Percentiles rank a stretch among this genome's conserved stretches.
phyloP scores from a whole-genome alignment of 2,329 filamentous ascomycete species.

The Gyromitra esculenta region DNA sequence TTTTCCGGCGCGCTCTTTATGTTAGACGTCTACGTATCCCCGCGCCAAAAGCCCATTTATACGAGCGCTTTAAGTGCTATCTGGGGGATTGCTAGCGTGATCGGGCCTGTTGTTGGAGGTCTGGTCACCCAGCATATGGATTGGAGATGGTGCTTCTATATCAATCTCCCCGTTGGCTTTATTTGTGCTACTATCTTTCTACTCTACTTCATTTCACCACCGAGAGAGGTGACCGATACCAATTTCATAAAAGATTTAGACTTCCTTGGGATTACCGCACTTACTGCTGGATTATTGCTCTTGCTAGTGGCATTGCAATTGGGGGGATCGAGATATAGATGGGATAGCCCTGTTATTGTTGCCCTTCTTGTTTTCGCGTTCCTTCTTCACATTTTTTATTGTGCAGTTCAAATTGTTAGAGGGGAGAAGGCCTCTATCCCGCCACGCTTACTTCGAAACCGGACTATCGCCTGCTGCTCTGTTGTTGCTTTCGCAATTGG shows the following conservation, averaged over 20 bases:
- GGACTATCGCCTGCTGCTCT: slow-evolving; percentile 65
- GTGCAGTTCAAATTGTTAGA: slow-evolving; percentile 67
- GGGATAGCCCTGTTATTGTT: slow-evolving; percentile 67
- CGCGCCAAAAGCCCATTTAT: slow-evolving; percentile 66
- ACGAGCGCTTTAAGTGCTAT: slow-evolving; percentile 68
- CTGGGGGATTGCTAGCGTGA: slow-evolving; percentile 65
- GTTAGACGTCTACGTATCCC: slow-evolving; percentile 69
- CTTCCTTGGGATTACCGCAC: slow-evolving; percentile 63
- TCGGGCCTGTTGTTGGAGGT: slow-evolving; percentile 60
- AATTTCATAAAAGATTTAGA: slow-evolving; percentile 54
- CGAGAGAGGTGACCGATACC: slow-evolving; percentile 45
- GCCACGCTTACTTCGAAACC: slow-evolving; percentile 66
- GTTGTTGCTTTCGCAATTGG: slow-evolving; percentile 64
- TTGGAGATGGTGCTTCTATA: slow-evolving; percentile 63
- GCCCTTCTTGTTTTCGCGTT: slow-evolving; percentile 66
- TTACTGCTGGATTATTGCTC: slow-evolving; percentile 69
- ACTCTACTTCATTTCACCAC: slow-evolving; percentile 56
- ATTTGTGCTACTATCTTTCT: slow-evolving; percentile 57
- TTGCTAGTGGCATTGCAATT: slow-evolving; percentile 72
- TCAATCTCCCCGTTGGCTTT: slow-evolving; percentile 62
- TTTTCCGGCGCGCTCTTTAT: no score
- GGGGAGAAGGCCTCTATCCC: slow-evolving; percentile 69
- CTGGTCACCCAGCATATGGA: slow-evolving; percentile 57
- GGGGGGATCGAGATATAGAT: slow-evolving; percentile 68
- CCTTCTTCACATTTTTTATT: slow-evolving; percentile 64